A percentile compares a stretch with the other conserved stretches of the same genome.
Evolutionary conservation across 2,329 filamentous ascomycete species (phyloP).

Genomic region (Pestalotiopsis sp.): DNA sequence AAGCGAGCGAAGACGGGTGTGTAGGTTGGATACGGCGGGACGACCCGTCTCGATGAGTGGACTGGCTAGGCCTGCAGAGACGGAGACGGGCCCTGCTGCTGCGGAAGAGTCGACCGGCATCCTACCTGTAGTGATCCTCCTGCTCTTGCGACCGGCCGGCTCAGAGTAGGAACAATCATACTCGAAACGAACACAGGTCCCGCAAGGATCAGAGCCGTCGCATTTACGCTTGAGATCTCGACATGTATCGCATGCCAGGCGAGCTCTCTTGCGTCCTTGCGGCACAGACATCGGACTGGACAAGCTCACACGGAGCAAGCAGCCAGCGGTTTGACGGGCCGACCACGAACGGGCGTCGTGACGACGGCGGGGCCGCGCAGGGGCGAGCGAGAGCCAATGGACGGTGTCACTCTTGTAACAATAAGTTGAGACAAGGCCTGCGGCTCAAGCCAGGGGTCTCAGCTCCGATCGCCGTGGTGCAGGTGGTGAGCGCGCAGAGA

Average conservation of each 20-base stretch:
- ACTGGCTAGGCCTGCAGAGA: background rate
- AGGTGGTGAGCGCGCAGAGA: background rate
- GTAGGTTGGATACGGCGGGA: background rate
- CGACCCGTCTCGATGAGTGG: constrained; percentile 17
- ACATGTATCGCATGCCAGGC: constrained; percentile 52
- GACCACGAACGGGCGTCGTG: background rate
- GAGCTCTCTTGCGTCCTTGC: constrained; percentile 35
- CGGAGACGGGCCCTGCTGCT: background rate
- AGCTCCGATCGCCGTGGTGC: background rate
- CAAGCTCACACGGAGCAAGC: background rate
- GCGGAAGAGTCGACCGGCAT: background rate
- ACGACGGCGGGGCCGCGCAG: background rate
- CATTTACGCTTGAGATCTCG: constrained; percentile 60
- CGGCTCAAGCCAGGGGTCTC: background rate
- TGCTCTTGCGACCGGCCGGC: constrained; percentile 27
- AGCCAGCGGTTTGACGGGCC: background rate
- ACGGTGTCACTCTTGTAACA: background rate
- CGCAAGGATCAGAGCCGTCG: constrained; percentile 54
- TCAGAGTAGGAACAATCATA: constrained; percentile 51
- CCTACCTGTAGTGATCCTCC: background rate
- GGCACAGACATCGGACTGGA: constrained; percentile 6
- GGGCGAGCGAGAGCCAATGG: background rate
- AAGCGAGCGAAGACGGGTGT: constrained; percentile 41
- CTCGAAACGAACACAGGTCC: constrained; percentile 54
- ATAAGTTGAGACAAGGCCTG: background rate